phyloP scores from a whole-genome alignment of 2,329 filamentous ascomycete genomes.

The Fusarium sp. region DNA sequence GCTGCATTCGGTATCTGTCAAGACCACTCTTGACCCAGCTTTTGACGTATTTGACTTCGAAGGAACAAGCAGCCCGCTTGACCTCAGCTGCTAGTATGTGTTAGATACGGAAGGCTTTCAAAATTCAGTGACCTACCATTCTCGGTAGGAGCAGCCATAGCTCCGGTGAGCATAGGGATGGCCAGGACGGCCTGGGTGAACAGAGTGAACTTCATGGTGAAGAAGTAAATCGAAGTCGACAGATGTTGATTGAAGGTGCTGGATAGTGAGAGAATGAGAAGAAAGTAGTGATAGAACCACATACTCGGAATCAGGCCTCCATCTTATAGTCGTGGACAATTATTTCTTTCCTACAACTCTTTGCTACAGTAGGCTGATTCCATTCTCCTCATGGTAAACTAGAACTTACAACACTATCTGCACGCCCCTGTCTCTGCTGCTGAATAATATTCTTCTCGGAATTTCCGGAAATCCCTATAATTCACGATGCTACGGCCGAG shows the following conservation, averaged over 20 bases:
- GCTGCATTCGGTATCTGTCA: neutral
- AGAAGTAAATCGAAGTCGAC: no score
- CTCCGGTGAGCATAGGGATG: neutral
- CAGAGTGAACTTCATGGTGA: neutral
- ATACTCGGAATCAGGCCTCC: neutral
- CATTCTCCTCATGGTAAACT: no score
- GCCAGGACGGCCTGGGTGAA: neutral
- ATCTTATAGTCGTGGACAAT: neutral
- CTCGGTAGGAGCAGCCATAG: neutral
- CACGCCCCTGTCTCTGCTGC: no score
- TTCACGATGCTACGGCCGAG: no score
- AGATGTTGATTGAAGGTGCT: no score
- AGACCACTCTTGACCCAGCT: neutral
- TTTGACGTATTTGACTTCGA: neutral
- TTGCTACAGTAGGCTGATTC: no score
- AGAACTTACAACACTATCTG: no score
- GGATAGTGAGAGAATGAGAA: no score
- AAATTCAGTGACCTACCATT: neutral
- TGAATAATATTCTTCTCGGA: no score
- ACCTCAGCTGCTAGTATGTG: neutral
- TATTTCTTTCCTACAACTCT: neutral
- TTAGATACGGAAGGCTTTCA: rapidly evolving
- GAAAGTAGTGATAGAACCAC: no score
- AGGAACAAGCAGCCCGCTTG: neutral
- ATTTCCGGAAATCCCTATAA: no score